Conservation (phyloP, 1,284 basidiomycete species). For the Neolentinus lepideus region DNA sequence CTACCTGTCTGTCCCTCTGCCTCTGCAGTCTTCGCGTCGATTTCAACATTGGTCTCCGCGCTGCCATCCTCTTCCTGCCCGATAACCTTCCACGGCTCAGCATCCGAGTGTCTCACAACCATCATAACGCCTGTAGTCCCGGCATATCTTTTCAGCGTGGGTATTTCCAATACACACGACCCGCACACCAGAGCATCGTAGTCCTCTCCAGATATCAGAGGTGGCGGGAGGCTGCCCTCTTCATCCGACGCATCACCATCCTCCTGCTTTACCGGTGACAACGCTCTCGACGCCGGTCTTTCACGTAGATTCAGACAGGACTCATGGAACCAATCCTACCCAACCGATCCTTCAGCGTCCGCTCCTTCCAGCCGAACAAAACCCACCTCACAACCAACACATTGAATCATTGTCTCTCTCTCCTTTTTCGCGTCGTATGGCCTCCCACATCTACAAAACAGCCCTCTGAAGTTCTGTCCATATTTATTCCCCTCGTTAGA, state of each 20-base stretch:
- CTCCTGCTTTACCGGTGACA: constrained; percentile 13
- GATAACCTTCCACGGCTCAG: constrained; percentile 44
- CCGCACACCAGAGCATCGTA: constrained; percentile 71
- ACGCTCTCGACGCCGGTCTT: constrained; percentile 40
- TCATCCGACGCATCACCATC: constrained; percentile 43
- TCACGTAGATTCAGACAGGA: constrained; percentile 74
- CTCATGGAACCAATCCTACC: constrained; percentile 81
- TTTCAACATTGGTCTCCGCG: constrained; percentile 11
- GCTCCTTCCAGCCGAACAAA: constrained; percentile 6
- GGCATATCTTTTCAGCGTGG: constrained; percentile 49
- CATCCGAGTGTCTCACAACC: constrained; percentile 43
- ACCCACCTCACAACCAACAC: constrained; percentile 68
- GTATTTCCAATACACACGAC: constrained; percentile 48
- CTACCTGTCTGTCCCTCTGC: constrained; percentile 28
- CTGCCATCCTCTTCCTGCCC: constrained; percentile 21
- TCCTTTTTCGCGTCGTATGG: constrained; percentile 65
- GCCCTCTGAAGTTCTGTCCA: constrained; percentile 59
- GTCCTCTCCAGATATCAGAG: constrained; percentile 53
- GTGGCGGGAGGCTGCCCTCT: constrained; percentile 53
- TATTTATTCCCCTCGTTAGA: constrained; percentile 55
- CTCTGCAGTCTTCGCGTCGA: constrained; percentile 7
- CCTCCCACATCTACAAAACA: constrained; percentile 67
- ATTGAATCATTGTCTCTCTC: constrained; percentile 79
- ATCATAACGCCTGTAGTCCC: constrained; percentile 59
- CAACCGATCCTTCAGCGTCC: constrained; percentile 3